Evolutionary conservation across 192 early-diverging fungal species (phyloP).

Genomic region (Funneliformis geosporum): DNA sequence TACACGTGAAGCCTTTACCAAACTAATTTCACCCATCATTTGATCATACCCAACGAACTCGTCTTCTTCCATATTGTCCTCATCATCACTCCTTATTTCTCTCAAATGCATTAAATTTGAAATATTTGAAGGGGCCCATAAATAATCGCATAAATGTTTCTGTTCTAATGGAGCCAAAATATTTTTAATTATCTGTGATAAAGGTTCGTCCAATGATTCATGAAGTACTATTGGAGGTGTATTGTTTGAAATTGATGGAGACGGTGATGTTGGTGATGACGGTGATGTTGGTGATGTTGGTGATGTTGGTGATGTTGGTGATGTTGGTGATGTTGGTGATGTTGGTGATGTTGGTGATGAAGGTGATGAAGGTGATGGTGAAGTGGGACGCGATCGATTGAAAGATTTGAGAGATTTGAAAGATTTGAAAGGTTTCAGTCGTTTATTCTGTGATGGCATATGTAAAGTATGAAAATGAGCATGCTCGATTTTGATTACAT

Average conservation of each 20-base stretch:
- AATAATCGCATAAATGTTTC: conserved; percentile 29
- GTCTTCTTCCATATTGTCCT: conserved; percentile 1
- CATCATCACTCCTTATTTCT: conserved; percentile 11
- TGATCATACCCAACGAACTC: conserved; percentile 4
- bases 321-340: neutral
- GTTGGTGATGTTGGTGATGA: neutral
- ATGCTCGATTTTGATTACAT: conserved; percentile 26
- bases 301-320: neutral
- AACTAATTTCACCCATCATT: conserved; percentile 9
- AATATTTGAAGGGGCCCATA: conserved; percentile 27
- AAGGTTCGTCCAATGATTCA: conserved; percentile 19
- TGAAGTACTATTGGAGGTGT: conserved; percentile 20
- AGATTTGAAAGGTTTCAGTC: neutral
- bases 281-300: neutral
- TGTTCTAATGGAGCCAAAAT: conserved; percentile 10
- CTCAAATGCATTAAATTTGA: conserved; percentile 25
- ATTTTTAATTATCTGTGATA: conserved; percentile 3
- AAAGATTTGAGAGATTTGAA: neutral
- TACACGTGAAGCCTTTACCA: conserved; percentile 5
- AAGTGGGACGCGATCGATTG: neutral
- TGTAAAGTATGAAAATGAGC: conserved; percentile 18
- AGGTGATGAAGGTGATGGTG: neutral
- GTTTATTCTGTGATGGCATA: neutral
- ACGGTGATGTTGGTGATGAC: neutral
- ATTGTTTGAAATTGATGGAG: neutral